Conservation (phyloP, 2,329 filamentous ascomycete species). For the Tolypocladium paradoxum region DNA sequence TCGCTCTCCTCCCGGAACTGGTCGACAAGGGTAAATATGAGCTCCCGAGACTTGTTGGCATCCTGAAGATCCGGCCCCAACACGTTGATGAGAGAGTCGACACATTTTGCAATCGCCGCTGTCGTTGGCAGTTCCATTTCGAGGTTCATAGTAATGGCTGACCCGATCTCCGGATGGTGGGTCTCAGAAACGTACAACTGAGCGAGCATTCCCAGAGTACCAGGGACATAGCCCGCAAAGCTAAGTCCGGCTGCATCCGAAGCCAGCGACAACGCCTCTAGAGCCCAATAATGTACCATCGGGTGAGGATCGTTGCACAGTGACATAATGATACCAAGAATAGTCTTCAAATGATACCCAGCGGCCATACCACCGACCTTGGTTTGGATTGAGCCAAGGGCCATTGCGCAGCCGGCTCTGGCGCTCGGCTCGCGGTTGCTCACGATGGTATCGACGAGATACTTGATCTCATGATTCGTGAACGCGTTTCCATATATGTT, state of each 20-base stretch:
- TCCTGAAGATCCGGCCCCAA: slow-evolving; percentile 92
- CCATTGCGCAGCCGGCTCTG: slow-evolving; percentile 87
- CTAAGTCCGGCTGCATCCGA: slow-evolving; percentile 87
- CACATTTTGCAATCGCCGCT: slow-evolving; percentile 73
- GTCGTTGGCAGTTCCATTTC: slow-evolving; percentile 77
- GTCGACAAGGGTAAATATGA: slow-evolving; percentile 76
- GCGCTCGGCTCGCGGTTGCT: slow-evolving; percentile 87
- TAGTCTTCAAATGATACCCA: slow-evolving; percentile 90
- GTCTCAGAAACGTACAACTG: slow-evolving; percentile 87
- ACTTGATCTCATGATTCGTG: slow-evolving; percentile 83
- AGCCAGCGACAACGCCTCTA: slow-evolving; percentile 77
- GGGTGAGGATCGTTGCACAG: slow-evolving; percentile 92
- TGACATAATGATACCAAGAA: slow-evolving; percentile 96
- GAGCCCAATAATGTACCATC: slow-evolving; percentile 89
- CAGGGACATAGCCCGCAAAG: slow-evolving; percentile 82
- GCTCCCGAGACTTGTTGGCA: slow-evolving; percentile 77
- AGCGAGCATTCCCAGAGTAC: slow-evolving; percentile 84
- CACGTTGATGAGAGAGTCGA: slow-evolving; percentile 95
- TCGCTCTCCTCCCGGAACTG: slow-evolving; percentile 73
- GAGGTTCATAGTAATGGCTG: slow-evolving; percentile 77
- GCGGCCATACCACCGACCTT: slow-evolving; percentile 97
- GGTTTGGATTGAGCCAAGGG: slow-evolving; percentile 84
- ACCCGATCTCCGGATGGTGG: slow-evolving; percentile 75
- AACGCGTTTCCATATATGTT: slow-evolving; percentile 75
- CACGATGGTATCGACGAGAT: slow-evolving; percentile 87